Percentiles rank a stretch among this genome's conserved stretches.
phyloP scores from a whole-genome alignment of 306 rosid genomes.

The Coriaria nepalensis region DNA sequence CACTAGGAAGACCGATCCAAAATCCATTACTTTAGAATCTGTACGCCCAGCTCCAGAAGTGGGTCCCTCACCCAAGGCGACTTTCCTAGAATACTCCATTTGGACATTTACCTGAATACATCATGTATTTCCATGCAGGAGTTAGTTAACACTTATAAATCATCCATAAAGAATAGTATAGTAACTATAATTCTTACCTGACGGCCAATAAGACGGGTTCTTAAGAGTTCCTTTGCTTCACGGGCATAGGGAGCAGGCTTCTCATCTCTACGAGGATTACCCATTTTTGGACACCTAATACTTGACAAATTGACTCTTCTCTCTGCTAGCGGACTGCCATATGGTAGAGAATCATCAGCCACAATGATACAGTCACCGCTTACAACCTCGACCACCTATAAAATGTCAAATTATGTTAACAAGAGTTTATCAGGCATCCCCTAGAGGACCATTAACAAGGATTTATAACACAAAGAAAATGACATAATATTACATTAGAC shows the following conservation, averaged over 20 bases:
- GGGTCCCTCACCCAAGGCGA: conserved; percentile 46
- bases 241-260: conserved; percentile 98
- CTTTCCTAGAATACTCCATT: conserved; percentile 93
- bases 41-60: conserved; percentile 32
- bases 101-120: conserved; percentile 69
- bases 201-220: conserved; percentile 79
- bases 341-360: conserved; percentile 89
- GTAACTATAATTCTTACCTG: conserved; percentile 43
- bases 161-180: conserved; percentile 7
- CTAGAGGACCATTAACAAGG: too few species aligned
- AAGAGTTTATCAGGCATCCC: not conserved
- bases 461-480: not conserved
- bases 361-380: conserved; percentile 89
- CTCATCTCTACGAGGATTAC: conserved; percentile 96
- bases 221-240: conserved; percentile 92
- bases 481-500: not conserved
- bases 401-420: conserved; percentile 10
- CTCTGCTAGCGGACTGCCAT: conserved; percentile 86
- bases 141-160: not conserved
- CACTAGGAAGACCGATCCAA: conserved; percentile 71
- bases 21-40: conserved; percentile 92
- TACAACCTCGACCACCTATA: conserved; percentile 95
- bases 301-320: conserved; percentile 94
- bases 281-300: conserved; percentile 93
- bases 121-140: not conserved